Percentiles rank a stretch among this genome's conserved stretches.
These are phyloP conservation scores for Rhizomucor miehei DNA, from an alignment of 371 early-diverging fungal species.

Conservation along the genomic window DNA sequence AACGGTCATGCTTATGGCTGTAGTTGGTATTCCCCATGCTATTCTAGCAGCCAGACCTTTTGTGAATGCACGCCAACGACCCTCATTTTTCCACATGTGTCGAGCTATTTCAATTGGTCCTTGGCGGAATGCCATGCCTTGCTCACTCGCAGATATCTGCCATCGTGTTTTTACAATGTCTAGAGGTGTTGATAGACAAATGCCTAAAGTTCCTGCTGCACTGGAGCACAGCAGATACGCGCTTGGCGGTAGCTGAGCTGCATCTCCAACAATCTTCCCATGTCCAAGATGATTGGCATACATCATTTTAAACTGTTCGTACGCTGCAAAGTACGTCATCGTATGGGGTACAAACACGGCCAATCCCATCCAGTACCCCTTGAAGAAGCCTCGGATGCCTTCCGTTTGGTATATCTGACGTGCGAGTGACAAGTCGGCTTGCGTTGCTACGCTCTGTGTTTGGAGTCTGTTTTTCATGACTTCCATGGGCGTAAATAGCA, in stretches of 20 bases:
- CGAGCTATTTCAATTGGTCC: slow-evolving; percentile 39
- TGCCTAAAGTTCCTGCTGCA: slow-evolving; percentile 58
- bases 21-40: slow-evolving; percentile 69
- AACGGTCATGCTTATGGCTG: slow-evolving; percentile 70
- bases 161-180: slow-evolving; percentile 86
- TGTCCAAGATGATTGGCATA: slow-evolving; percentile 10
- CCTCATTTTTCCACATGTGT: slow-evolving; percentile 63
- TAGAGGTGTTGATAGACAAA: slow-evolving; percentile 60
- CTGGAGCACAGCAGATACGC: slow-evolving; percentile 61
- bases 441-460: slow-evolving; percentile 9
- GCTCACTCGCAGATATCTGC: slow-evolving; percentile 59
- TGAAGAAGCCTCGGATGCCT: slow-evolving; percentile 68
- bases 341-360: slow-evolving; percentile 71
- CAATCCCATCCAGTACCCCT: slow-evolving; percentile 71
- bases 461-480: slow-evolving; percentile 76
- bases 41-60: slow-evolving; percentile 65
- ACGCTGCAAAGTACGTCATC: slow-evolving; percentile 71
- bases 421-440: slow-evolving; percentile 8
- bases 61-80: slow-evolving; percentile 59
- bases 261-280: slow-evolving; percentile 7
- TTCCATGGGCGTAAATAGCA: slow-evolving; percentile 82
- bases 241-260: slow-evolving; percentile 33
- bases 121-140: slow-evolving; percentile 26
- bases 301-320: slow-evolving; percentile 69
- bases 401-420: slow-evolving; percentile 47